Evolutionary conservation across 192 early-diverging fungal genomes (phyloP), one percentile per base, ranked within the genome.

Genomic region (Irineochytrium annulatum): DNA sequence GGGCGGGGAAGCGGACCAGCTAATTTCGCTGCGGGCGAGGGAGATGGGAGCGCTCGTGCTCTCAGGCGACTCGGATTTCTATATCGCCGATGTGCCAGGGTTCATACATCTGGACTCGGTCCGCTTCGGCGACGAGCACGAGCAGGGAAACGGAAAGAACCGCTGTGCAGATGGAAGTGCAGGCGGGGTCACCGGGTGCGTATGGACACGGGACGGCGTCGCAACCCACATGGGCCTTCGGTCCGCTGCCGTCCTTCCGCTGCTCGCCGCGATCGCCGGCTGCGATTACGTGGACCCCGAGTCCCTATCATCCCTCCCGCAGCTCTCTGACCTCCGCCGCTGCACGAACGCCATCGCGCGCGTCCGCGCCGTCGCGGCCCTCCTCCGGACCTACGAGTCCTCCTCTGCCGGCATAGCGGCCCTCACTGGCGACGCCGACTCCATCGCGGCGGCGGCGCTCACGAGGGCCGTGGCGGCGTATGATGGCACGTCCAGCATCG

Each of bases 61-160:
- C 34, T 28, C 22, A 13, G 5, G 3, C 11, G 62, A 64, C 54
- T 57, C 54, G 16, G 62, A 64, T 35, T 64, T 64, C 33, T 46
- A 43, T 27, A 31, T 64, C 32, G 44, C 54, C 34, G 13, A 24
- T 11, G 43, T 43, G 19, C 54, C 43, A 6, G 62, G 62, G 29
- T 64, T 56, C 32, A 19, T 64, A 8, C 62, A 51, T 5, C 29
- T 64, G n/a, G 62, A 64, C 43, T 20, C 24, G n/a, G n/a, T n/a
- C n/a, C n/a, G n/a, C n/a, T n/a, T n/a, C n/a, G n/a, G n/a, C n/a
- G n/a, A n/a, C n/a, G n/a, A n/a, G n/a, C n/a, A n/a, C n/a, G n/a
- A n/a, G n/a, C n/a, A n/a, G n/a, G n/a, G n/a, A n/a, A n/a, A n/a
- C n/a, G n/a, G n/a, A n/a, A n/a, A n/a, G n/a, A n/a, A n/a, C n/a